Conservation (phyloP, 2,329 filamentous ascomycete genomes). For the Phialophora verrucosa region DNA sequence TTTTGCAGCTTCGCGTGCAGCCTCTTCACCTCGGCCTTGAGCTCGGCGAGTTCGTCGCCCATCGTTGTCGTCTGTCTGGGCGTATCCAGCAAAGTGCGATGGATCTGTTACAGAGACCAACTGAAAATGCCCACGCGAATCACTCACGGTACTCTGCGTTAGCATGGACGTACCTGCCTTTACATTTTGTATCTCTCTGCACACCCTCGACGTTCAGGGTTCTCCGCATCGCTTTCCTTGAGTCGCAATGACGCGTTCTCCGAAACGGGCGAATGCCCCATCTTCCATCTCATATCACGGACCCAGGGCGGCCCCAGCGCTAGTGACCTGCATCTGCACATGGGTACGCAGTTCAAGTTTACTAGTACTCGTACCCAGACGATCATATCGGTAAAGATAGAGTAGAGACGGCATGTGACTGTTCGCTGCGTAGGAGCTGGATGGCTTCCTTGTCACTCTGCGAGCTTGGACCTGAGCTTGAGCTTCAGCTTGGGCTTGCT, state of each 20-base stretch:
- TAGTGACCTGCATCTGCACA: background rate
- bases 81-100: background rate
- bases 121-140: background rate
- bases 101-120: background rate
- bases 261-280: conserved; percentile 33
- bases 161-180: too few relatives aligned
- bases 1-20: conserved; percentile 33
- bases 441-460: too few relatives aligned
- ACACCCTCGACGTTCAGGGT: background rate
- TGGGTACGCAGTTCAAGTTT: background rate
- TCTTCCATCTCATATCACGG: conserved; percentile 5
- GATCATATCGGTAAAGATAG: too few relatives aligned
- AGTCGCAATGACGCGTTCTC: conserved; percentile 5
- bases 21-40: conserved; percentile 31
- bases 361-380: too few relatives aligned
- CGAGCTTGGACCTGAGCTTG: too few relatives aligned
- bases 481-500: too few relatives aligned
- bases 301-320: conserved; percentile 7
- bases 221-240: conserved; percentile 9
- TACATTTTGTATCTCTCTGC: background rate
- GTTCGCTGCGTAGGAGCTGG: too few relatives aligned
- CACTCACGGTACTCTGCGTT: background rate
- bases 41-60: conserved; percentile 31
- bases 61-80: conserved; percentile 6
- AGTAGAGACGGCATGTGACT: too few relatives aligned